These are phyloP conservation scores for Penicillium angulare DNA, from an alignment of 495 filamentous ascomycete genomes.

Conservation along the genomic window DNA sequence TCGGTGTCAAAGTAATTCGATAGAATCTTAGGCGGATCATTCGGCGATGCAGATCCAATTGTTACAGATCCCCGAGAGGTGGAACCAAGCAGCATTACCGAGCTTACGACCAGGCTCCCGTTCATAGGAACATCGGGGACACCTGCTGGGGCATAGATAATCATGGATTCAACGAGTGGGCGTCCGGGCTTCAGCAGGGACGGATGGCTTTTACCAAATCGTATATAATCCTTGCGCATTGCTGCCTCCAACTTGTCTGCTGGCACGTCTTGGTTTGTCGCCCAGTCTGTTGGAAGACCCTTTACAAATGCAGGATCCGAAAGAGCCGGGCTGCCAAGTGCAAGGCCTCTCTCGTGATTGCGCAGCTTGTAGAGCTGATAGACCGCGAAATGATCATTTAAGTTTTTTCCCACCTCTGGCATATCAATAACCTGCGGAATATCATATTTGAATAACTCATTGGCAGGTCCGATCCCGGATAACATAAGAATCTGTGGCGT, in stretches of 20 bases:
- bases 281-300: too few relatives aligned
- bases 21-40: constrained; percentile 37
- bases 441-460: constrained; percentile 18
- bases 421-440: constrained; percentile 14
- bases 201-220: too few relatives aligned
- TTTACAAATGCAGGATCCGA: too few relatives aligned
- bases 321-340: too few relatives aligned
- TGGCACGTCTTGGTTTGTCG: too few relatives aligned
- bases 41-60: constrained; percentile 29
- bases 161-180: constrained; percentile 17
- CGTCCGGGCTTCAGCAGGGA: constrained; percentile 12
- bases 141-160: constrained; percentile 24
- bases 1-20: constrained; percentile 43
- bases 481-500: constrained; percentile 38
- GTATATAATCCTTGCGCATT: too few relatives aligned
- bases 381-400: constrained; percentile 32
- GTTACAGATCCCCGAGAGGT: constrained; percentile 43
- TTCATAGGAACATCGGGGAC: constrained; percentile 33
- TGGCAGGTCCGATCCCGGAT: constrained; percentile 33
- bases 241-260: too few relatives aligned
- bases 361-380: constrained; percentile 36
- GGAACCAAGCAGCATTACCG: constrained; percentile 29
- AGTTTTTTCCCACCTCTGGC: constrained; percentile 36
- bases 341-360: too few relatives aligned
- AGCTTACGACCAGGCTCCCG: constrained; percentile 34